A percentile compares a stretch with the other conserved stretches of the same genome.
Conservation (phyloP, 2,329 filamentous ascomycete genomes). For the Sphaerulina populicola region DNA sequence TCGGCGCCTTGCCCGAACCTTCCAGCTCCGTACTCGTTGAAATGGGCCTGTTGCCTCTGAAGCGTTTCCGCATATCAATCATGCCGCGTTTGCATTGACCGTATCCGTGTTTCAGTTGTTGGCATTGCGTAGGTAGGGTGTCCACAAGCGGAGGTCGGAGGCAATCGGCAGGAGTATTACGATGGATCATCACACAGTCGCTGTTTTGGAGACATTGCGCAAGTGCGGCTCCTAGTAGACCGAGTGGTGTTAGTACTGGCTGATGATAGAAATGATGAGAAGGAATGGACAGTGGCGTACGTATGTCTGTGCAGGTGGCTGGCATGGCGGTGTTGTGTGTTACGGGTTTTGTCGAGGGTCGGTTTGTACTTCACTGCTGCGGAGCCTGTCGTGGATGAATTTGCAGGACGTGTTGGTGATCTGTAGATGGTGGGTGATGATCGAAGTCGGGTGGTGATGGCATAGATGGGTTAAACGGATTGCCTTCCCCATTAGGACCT, state of each 20-base stretch:
- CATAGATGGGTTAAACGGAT: too few relatives aligned
- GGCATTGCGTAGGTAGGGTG: conserved; percentile 76
- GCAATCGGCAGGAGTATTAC: conserved; percentile 79
- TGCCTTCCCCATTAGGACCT: too few relatives aligned
- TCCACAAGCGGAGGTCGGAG: conserved; percentile 73
- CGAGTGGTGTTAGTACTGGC: conserved; percentile 3
- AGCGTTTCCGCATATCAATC: conserved; percentile 98
- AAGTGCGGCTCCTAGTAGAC: conserved; percentile 66
- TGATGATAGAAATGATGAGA: too few relatives aligned
- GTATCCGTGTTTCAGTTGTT: conserved; percentile 86
- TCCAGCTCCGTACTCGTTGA: conserved; percentile 58
- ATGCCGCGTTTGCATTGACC: conserved; percentile 92
- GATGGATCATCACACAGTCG: conserved; percentile 90
- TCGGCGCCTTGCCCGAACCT: conserved; percentile 42
- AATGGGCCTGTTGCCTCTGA: conserved; percentile 86
- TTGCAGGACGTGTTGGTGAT: too few relatives aligned
- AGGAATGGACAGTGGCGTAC: conserved; percentile 47
- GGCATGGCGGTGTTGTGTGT: conserved; percentile 54
- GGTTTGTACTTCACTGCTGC: too few relatives aligned
- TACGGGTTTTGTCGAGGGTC: too few relatives aligned
- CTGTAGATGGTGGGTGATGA: too few relatives aligned
- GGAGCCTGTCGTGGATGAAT: too few relatives aligned
- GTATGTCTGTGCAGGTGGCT: conserved; percentile 91
- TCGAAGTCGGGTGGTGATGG: too few relatives aligned
- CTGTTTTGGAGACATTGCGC: conserved; percentile 92